phyloP scores from a whole-genome alignment of 441 rosid genomes.

The Erodium texanum region DNA sequence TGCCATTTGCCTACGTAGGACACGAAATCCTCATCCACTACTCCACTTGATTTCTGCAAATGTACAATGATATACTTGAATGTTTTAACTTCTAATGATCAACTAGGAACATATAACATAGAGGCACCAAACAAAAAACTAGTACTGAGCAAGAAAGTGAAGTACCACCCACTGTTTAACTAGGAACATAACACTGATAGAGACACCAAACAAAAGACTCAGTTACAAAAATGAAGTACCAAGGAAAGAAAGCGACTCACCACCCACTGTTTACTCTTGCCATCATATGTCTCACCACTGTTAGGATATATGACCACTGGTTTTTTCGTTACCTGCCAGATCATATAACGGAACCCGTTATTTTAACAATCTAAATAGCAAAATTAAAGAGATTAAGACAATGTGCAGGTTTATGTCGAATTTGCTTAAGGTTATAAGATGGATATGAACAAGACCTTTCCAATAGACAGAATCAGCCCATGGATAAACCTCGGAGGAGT shows the following conservation, averaged over 20 bases:
- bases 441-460: conserved; percentile 28
- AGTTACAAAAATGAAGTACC: neutral
- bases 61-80: neutral
- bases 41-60: conserved; percentile 51
- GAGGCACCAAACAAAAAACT: neutral
- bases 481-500: conserved; percentile 68
- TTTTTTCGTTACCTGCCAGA: conserved; percentile 53
- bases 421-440: too few species aligned
- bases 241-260: conserved; percentile 31
- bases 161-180: conserved; percentile 75
- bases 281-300: conserved; percentile 73
- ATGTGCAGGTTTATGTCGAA: neutral
- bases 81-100: too few species aligned
- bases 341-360: neutral
- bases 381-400: neutral
- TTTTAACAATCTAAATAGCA: neutral
- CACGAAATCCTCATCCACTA: conserved; percentile 59
- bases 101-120: neutral
- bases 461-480: conserved; percentile 44
- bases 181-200: too few species aligned
- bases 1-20: conserved; percentile 58
- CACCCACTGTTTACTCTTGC: conserved; percentile 57
- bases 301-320: conserved; percentile 71
- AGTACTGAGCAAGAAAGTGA: neutral
- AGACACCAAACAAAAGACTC: neutral